A percentile compares a stretch with the other conserved stretches of the same genome.
Evolutionary conservation across 2,329 filamentous ascomycete genomes (phyloP).

Genomic region (Harringtonia lauricola): DNA sequence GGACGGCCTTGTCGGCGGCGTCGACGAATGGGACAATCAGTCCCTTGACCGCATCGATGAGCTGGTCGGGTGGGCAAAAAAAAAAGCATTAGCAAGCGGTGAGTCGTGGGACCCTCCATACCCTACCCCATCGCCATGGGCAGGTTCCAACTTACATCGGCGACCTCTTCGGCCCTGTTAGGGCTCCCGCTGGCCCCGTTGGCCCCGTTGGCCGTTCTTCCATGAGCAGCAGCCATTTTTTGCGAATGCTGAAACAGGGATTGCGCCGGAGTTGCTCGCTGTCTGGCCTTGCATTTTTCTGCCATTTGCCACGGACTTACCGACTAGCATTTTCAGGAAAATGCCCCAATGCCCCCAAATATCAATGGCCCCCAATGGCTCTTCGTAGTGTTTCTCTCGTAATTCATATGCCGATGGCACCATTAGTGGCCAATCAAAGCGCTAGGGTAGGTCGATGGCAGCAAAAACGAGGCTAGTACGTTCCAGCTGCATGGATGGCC

Average conservation of each 20-base stretch:
- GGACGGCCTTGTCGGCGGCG: conserved; percentile 53
- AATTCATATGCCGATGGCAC: conserved; percentile 5
- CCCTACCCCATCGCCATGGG: background rate
- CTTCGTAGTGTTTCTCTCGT: background rate
- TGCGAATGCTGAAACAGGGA: no score
- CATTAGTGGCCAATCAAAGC: conserved; percentile 8
- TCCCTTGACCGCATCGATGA: conserved; percentile 54
- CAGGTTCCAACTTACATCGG: conserved; percentile 18
- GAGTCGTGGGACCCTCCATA: background rate
- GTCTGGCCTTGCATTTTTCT: no score
- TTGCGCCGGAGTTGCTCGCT: no score
- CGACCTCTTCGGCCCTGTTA: conserved; percentile 18
- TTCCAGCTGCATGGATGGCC: no score
- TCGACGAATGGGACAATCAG: conserved; percentile 62
- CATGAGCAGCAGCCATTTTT: background rate
- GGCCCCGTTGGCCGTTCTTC: background rate
- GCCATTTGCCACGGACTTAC: no score
- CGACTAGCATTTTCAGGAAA: no score
- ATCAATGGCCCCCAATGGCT: no score
- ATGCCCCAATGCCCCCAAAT: no score
- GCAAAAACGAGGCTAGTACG: no score
- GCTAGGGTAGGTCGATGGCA: no score
- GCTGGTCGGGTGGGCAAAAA: conserved; percentile 27
- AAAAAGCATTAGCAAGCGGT: background rate
- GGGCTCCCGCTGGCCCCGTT: background rate